Evolutionary conservation across 1,284 basidiomycete genomes (phyloP), one percentile per base, ranked within the genome.

Genomic region (Ustilago hordei): DNA sequence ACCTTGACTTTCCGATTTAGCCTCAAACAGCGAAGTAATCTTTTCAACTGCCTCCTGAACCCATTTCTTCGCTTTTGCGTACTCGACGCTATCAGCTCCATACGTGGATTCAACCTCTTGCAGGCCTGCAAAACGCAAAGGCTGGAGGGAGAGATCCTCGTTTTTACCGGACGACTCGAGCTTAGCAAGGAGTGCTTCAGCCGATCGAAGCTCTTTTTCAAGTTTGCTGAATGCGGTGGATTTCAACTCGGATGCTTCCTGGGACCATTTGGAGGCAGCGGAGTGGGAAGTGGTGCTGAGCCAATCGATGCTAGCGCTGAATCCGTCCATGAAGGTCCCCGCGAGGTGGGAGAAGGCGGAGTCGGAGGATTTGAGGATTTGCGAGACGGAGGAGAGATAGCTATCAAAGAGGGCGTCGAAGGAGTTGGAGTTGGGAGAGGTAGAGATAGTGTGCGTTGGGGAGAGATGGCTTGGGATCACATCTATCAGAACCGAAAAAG

Each of bases 351-450:
- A 66, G 39, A 79, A 34, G 2, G 66, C 55, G 45, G 72, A 72
- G 34, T 71, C 75, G 52, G 64, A 62, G 15, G 66, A 50, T 38
- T 60, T 56, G 55, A 74, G 69, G 2, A 68, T 55, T 28, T 62
- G 52, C n/a, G 70, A 56, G 4, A 76, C 47, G 35, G 60, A 53
- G 39, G 48, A 28, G 39, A 75, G 35, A 64, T 80, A 80, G 59
- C 61, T 60, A 48, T 73, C 56, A 15, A 80, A 62, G 5, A 80
- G 65, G 11, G 79, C 76, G 15, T 80, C 79, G 38, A 80, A 79
- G 11, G 72, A 73, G 35, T 41, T 28, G 38, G 69, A 59, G 48
- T 50, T 54, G 23, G 73, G 79, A 13, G 73, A 60, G 2, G 9
- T 32, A 8, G 56, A 43, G 55, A 80, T 64, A 56, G 17, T 69